These are phyloP conservation scores for Suillus subaureus DNA, from an alignment of 768 basidiomycete genomes.

Conservation along the genomic window DNA sequence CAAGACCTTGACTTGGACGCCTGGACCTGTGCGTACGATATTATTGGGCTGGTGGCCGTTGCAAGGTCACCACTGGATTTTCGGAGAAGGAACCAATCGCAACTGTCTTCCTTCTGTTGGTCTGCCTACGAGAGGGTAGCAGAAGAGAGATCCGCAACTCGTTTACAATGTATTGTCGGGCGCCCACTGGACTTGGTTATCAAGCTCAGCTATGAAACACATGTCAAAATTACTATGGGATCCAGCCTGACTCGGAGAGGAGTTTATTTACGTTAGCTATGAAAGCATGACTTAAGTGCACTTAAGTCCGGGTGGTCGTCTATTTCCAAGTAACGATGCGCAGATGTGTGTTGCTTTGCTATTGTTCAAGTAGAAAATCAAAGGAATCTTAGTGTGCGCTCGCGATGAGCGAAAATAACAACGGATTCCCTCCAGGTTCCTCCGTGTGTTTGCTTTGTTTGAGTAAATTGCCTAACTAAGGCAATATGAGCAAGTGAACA, in stretches of 20 bases:
- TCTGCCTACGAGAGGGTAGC: conserved; percentile 10
- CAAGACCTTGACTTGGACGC: neutral
- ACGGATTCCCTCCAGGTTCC: neutral
- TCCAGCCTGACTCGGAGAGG: neutral
- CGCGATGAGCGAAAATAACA: neutral
- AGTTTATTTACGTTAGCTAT: neutral
- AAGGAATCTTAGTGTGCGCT: neutral
- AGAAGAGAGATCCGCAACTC: neutral
- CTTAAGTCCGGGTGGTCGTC: neutral
- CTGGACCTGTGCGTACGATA: neutral
- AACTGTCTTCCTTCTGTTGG: neutral
- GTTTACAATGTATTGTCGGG: neutral
- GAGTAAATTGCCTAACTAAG: conserved; percentile 3
- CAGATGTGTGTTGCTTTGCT: neutral
- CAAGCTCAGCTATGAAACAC: neutral
- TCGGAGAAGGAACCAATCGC: neutral
- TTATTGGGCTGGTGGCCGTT: neutral
- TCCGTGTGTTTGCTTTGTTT: neutral
- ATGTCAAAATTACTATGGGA: neutral
- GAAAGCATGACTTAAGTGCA: neutral
- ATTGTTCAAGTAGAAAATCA: neutral
- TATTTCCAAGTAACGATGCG: neutral
- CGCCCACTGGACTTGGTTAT: neutral
- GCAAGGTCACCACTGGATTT: neutral
- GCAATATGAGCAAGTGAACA: conserved; percentile 4